Base-by-base conservation (phyloP, 257 asterid species). In the Cynanchum wilfordii region DNA sequence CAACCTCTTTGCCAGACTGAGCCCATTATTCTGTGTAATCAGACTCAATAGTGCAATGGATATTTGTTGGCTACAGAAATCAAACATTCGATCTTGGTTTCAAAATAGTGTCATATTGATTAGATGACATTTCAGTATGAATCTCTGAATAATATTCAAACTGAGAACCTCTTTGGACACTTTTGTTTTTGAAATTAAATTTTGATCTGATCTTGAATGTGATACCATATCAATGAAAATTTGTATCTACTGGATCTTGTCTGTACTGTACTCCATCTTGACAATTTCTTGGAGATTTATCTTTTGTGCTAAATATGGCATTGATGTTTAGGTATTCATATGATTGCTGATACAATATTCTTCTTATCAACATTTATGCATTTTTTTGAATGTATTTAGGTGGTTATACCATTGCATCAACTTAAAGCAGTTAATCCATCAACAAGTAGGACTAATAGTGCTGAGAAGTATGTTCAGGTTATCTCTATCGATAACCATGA, bases 381-480 rank as follows among this genome's bases (percentile, higher is more conserved):
- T 54, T 67, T 52, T 54, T 24, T 42, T 71, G 68, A 58, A 22
- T 49, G 44, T 79, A 29, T 38, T 10, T 50, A 94, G 99, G 97
- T 92, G 65, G 83, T 92, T 51, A 86, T 95, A 73, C 97, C 87
- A 30, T 66, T 89, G 79, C 77, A 87, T 77, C 95, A 92, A 79
- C 85, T 95, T 45, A 89, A 87, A 83, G 96, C 95, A 68, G 91
- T 95, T 40, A 89, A 83, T 74, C 86, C 96, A 20, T 82, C 98
- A 40, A 27, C 83, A 27, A 95, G 91, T 85, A 86, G 83, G 74
- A 47, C 68, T 68, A 95, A 95, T 84, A 78, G 89, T 51, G 86
- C 95, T 38, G 97, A 91, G 77, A 91, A 94, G 82, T 94, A 91
- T 77, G 85, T 95, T 76, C 98, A 92, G 81, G 77, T 95, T 49